Conservation (phyloP, 2,329 filamentous ascomycete species). For the Emmonsia crescens region DNA sequence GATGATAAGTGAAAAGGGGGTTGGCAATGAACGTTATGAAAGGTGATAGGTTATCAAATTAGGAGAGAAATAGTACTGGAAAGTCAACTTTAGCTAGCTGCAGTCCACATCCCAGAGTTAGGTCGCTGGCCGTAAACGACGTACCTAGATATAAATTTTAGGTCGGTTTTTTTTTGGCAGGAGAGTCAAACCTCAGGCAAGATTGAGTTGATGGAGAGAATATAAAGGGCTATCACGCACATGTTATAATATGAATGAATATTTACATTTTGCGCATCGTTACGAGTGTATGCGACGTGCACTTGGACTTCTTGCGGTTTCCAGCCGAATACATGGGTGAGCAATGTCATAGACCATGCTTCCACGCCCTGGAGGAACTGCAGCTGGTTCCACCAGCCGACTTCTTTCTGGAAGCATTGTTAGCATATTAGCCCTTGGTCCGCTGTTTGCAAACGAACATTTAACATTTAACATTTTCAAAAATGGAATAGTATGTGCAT, state of each 20-base stretch:
- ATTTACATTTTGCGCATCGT: background rate
- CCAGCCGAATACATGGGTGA: conserved; percentile 15
- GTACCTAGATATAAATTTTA: background rate
- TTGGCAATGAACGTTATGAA: background rate
- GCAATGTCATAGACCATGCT: conserved; percentile 11
- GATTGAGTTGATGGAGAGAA: background rate
- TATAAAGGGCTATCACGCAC: background rate
- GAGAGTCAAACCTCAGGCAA: background rate
- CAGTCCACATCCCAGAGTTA: background rate
- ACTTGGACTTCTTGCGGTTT: background rate
- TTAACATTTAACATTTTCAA: too few species aligned
- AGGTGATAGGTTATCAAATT: background rate
- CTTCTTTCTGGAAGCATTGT: conserved; percentile 12
- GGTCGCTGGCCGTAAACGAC: conserved; percentile 1
- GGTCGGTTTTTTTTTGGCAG: background rate
- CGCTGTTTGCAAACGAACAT: too few species aligned
- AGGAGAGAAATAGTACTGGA: background rate
- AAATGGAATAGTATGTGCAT: background rate
- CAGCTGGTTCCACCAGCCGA: conserved; percentile 10
- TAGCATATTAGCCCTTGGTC: background rate
- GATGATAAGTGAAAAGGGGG: too few species aligned
- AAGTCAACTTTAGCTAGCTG: background rate
- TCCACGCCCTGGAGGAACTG: conserved; percentile 15
- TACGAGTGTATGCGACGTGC: background rate
- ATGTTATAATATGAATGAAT: conserved; percentile 4